phyloP scores from a whole-genome alignment of 2,329 filamentous ascomycete genomes.

The Xylariaceae sp. region DNA sequence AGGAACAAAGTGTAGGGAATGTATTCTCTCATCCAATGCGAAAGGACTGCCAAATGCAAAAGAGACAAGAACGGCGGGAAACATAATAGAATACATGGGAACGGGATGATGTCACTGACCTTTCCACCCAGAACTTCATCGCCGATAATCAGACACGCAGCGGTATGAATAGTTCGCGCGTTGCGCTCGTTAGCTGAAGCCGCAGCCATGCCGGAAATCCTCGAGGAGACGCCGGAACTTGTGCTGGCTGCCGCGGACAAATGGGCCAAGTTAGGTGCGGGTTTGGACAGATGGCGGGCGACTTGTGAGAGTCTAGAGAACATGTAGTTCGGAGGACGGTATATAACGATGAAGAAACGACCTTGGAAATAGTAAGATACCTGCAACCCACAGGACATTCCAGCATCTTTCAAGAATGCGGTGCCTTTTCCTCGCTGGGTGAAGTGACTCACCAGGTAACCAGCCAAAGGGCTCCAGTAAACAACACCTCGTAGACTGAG shows the following conservation, averaged over 20 bases:
- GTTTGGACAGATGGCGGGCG: conserved; percentile 64
- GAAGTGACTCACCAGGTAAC: no score
- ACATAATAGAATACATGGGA: neutral
- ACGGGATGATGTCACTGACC: conserved; percentile 45
- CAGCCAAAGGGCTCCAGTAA: no score
- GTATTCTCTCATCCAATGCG: no score
- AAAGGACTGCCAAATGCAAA: no score
- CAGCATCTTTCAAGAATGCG: no score
- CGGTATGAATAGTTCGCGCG: conserved; percentile 74
- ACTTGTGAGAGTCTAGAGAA: conserved; percentile 72
- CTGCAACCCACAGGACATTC: no score
- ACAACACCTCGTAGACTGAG: no score
- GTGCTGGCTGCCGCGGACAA: conserved; percentile 36
- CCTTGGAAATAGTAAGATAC: no score
- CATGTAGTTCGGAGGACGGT: no score
- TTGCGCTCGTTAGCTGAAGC: conserved; percentile 51
- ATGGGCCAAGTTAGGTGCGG: conserved; percentile 55
- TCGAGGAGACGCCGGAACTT: conserved; percentile 25
- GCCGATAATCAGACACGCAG: conserved; percentile 91
- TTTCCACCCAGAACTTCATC: conserved; percentile 95
- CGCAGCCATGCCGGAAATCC: conserved; percentile 44
- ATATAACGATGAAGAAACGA: no score
- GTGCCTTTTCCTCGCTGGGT: no score
- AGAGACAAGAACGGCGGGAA: neutral
- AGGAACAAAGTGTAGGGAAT: no score